Conservation (phyloP, 208 protist genomes). For the Leptomonas pyrrhocoris region DNA sequence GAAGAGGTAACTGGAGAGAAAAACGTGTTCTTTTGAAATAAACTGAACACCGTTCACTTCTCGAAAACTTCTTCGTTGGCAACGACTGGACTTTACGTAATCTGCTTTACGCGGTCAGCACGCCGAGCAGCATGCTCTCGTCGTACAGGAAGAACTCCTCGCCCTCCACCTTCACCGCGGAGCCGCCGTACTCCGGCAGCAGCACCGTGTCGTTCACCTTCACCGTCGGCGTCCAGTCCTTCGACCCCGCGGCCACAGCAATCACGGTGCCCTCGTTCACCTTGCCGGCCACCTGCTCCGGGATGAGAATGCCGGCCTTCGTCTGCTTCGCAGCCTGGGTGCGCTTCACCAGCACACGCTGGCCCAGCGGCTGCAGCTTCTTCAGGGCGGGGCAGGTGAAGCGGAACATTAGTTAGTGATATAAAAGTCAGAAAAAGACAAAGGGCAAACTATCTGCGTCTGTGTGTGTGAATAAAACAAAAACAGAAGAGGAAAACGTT, state of each 20-base stretch:
- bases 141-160: constrained; percentile 94
- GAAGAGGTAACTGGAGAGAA: too few species aligned
- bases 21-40: too few species aligned
- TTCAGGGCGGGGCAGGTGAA: constrained; percentile 72
- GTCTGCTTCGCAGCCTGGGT: constrained; percentile 90
- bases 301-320: constrained; percentile 93
- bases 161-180: constrained; percentile 89
- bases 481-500: too few species aligned
- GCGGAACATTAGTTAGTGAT: constrained; percentile 73
- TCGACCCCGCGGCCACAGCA: constrained; percentile 84
- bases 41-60: too few species aligned
- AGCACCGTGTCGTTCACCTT: constrained; percentile 91
- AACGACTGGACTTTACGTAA: too few species aligned
- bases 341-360: constrained; percentile 91
- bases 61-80: too few species aligned
- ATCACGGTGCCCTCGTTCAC: constrained; percentile 93
- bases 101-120: constrained; percentile 80
- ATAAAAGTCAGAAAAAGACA: constrained; percentile 91
- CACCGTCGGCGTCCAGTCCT: constrained; percentile 92
- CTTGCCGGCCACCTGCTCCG: constrained; percentile 90
- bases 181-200: constrained; percentile 90
- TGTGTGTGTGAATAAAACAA: too few species aligned
- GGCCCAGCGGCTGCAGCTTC: constrained; percentile 90
- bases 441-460: too few species aligned
- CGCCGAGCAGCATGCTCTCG: constrained; percentile 86